phyloP scores from a whole-genome alignment of 306 rosid species.

The Prunus persica region DNA sequence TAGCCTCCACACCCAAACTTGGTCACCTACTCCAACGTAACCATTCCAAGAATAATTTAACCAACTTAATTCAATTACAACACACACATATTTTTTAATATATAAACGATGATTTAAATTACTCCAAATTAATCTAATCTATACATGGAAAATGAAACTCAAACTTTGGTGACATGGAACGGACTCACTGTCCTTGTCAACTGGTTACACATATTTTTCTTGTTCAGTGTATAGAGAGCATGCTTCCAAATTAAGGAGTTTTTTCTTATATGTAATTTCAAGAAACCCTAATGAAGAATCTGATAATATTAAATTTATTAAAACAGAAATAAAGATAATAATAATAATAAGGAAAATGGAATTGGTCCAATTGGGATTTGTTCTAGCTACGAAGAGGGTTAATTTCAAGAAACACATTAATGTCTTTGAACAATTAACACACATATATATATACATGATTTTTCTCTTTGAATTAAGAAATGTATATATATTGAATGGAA shows the following conservation, averaged over 20 bases:
- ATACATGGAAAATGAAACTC: too few species aligned
- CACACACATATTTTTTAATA: too few species aligned
- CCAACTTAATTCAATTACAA: too few species aligned
- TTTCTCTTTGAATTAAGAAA: background rate
- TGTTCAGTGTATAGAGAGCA: background rate
- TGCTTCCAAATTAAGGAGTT: too few species aligned
- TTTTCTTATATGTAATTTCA: background rate
- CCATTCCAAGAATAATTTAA: background rate
- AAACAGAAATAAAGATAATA: background rate
- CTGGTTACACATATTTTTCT: too few species aligned
- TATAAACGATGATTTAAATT: too few species aligned
- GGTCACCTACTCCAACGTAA: conserved; percentile 45
- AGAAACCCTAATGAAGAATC: conserved; percentile 15
- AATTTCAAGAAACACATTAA: too few species aligned
- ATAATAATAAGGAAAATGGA: background rate
- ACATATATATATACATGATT: background rate
- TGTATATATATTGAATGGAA: background rate
- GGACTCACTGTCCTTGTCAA: too few species aligned
- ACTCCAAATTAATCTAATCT: too few species aligned
- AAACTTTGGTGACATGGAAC: too few species aligned
- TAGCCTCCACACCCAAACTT: conserved; percentile 80
- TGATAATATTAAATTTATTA: background rate
- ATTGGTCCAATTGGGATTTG: background rate
- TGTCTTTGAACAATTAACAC: background rate
- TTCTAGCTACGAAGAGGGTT: too few species aligned